Evolutionary conservation across 257 asterid genomes (phyloP).

Genomic region (Penstemon newberryi): DNA sequence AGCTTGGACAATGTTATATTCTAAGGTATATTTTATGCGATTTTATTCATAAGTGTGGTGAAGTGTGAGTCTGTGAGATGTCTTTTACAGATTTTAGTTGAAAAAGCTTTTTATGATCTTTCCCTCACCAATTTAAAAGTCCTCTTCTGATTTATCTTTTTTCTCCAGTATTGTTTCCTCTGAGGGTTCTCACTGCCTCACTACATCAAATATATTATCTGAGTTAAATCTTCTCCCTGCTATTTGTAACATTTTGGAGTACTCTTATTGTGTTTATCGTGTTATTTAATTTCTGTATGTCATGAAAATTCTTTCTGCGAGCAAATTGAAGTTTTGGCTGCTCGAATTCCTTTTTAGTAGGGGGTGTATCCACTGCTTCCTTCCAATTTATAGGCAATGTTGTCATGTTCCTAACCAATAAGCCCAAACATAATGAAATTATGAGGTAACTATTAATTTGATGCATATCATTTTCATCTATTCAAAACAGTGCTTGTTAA

Average conservation of each 20-base stretch:
- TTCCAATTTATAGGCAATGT: too few species aligned
- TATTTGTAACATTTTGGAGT: neutral
- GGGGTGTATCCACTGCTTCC: too few species aligned
- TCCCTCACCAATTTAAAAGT: conserved; percentile 3
- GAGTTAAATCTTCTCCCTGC: neutral
- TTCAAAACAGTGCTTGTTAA: too few species aligned
- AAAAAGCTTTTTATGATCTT: neutral
- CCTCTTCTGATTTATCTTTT: neutral
- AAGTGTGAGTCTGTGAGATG: conserved; percentile 14
- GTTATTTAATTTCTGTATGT: neutral
- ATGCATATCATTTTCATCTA: too few species aligned
- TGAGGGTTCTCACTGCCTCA: neutral
- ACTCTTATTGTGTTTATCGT: neutral
- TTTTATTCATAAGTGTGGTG: conserved; percentile 29
- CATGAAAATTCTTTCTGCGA: neutral
- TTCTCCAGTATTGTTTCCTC: neutral
- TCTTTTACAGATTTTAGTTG: conserved; percentile 13
- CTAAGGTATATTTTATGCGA: conserved; percentile 60
- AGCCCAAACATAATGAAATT: too few species aligned
- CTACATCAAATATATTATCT: neutral
- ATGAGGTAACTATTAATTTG: too few species aligned
- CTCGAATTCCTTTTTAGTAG: too few species aligned
- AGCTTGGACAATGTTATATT: conserved; percentile 77
- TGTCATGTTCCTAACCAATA: too few species aligned
- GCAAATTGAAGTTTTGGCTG: too few species aligned